Base-by-base conservation (phyloP, 768 basidiomycete species). In the Dioszegia hungarica region DNA sequence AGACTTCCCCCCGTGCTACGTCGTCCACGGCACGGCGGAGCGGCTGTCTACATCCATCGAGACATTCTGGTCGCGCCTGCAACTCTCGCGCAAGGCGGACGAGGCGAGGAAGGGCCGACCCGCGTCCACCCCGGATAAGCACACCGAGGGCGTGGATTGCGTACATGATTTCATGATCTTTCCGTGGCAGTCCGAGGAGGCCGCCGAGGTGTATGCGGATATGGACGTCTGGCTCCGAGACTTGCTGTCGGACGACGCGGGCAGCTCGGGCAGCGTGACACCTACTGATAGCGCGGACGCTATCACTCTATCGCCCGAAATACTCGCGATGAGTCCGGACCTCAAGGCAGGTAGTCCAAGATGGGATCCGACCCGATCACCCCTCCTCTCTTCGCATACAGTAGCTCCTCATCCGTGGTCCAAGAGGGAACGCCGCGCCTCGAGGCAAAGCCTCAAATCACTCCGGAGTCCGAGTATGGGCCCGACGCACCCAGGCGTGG, bases 101-200 rank as follows among this genome's bases (percentile, higher is more conserved):
- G n/a, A n/a, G n/a, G n/a, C n/a, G n/a, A n/a, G n/a, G n/a, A n/a
- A n/a, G n/a, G n/a, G n/a, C n/a, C n/a, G n/a, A n/a, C n/a, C n/a
- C n/a, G n/a, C 49, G 20, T 29, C 41, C 39, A 6, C 34, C 2
- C 17, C 14, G 24, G 19, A 72, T 40, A 37, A 41, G 3, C 38
- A 66, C 31, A 41, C 66, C 25, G 52, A 49, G 14, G 56, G 57
- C 9, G 48, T 44, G 19, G 70, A 68, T 33, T 51, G 55, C 1
- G 63, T 67, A 1, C 70, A 72, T 27, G 70, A 72, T 45, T 68
- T 68, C 43, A 63, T 64, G 60, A 72, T 72, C 24, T 72, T 72
- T 54, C 70, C 70, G 2, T 72, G 70, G 70, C 62, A 63, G 60
- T 62, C 63, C 8, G 63, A 63, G 37, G 69, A 71, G 45, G 62